Percentiles rank a stretch among this genome's conserved stretches.
Evolutionary conservation across 2,329 filamentous ascomycete genomes (phyloP).

Genomic region (Trichoderma sp.): DNA sequence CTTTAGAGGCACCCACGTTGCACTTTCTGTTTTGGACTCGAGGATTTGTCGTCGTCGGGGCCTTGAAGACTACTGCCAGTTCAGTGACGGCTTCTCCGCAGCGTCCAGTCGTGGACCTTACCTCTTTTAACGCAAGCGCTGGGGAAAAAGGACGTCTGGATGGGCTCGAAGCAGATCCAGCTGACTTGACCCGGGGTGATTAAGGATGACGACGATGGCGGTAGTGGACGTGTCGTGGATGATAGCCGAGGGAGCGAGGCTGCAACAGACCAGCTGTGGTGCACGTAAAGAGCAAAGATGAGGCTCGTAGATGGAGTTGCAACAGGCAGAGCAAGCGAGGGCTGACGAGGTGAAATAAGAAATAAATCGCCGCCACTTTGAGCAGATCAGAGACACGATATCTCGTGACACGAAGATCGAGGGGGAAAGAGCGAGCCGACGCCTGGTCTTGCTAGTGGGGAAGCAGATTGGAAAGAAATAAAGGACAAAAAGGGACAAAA

Average conservation of each 20-base stretch:
- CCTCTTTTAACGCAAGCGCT: not conserved
- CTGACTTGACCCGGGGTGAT: not conserved
- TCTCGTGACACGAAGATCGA: not conserved
- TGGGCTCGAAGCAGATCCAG: not conserved
- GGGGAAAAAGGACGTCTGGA: not conserved
- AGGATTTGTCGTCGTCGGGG: not conserved
- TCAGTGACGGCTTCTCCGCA: constrained; percentile 7
- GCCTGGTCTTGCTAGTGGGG: constrained; percentile 12
- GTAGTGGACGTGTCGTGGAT: not conserved
- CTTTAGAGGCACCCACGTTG: constrained; percentile 8
- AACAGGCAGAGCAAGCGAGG: not conserved
- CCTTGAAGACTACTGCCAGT: not conserved
- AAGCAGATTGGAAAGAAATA: not conserved
- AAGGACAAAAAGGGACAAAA: not conserved
- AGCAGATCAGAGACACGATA: not conserved
- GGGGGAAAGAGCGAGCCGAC: constrained; percentile 8
- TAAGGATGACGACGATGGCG: not conserved
- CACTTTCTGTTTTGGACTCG: constrained; percentile 11
- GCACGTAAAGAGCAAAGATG: not conserved
- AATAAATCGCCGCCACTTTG: not conserved
- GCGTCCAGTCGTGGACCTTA: not conserved
- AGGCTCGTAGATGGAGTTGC: not conserved
- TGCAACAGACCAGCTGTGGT: constrained; percentile 21
- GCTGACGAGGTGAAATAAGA: not conserved
- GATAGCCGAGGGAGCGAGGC: not conserved